Percentiles rank a stretch among this genome's conserved stretches.
These are phyloP conservation scores for Penicillium sp. DNA, from an alignment of 2,329 filamentous ascomycete genomes.

Conservation along the genomic window DNA sequence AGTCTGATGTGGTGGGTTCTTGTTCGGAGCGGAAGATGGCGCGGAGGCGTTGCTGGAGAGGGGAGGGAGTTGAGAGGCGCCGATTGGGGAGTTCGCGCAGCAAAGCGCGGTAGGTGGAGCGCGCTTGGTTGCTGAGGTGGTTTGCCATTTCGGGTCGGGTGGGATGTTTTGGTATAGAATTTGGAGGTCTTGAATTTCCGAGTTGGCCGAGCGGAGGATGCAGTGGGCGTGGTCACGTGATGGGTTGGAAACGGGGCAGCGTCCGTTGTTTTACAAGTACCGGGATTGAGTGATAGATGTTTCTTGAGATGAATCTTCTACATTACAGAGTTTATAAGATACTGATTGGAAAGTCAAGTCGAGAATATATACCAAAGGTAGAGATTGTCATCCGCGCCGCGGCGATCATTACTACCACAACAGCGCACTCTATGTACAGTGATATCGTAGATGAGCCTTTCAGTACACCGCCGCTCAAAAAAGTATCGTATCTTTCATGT, in stretches of 20 bases:
- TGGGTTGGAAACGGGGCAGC: not conserved
- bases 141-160: conserved; percentile 18
- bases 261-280: too few species aligned
- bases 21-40: conserved; percentile 52
- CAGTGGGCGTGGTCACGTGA: conserved; percentile 7
- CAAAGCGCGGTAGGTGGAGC: conserved; percentile 81
- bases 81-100: conserved; percentile 84
- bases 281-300: too few species aligned
- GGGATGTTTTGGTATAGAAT: not conserved
- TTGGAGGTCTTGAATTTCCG: not conserved
- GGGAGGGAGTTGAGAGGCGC: conserved; percentile 61
- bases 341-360: not conserved
- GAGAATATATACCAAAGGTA: conserved; percentile 17
- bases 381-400: conserved; percentile 6
- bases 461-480: conserved; percentile 12
- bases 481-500: conserved; percentile 8
- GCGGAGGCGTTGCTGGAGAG: conserved; percentile 69
- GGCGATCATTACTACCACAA: conserved; percentile 9
- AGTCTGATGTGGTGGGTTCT: conserved; percentile 15
- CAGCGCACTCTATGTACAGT: conserved; percentile 19
- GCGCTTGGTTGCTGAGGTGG: conserved; percentile 46
- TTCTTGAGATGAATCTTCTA: too few species aligned
- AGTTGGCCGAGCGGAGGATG: not conserved
- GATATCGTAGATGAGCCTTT: conserved; percentile 12
- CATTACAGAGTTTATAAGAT: not conserved